Conservation (phyloP, 768 basidiomycete species). For the Pilatotrama ljubarskyi region DNA sequence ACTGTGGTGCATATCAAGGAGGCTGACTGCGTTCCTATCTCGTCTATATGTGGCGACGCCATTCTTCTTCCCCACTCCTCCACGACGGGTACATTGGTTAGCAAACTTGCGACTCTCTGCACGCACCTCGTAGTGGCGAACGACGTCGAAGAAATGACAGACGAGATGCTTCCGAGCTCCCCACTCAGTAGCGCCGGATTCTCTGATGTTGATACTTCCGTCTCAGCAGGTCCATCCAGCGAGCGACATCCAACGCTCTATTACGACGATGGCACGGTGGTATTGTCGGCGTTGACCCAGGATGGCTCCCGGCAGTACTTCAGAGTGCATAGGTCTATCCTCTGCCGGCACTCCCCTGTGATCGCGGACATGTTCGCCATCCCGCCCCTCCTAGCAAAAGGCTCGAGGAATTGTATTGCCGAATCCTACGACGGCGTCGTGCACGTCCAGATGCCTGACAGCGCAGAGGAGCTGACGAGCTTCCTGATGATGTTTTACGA, state of each 20-base stretch:
- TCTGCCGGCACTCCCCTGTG: constrained; percentile 28
- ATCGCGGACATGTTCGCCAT: constrained; percentile 32
- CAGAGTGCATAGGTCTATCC: constrained; percentile 31
- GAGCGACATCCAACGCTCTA: constrained; percentile 32
- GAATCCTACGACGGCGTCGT: constrained; percentile 33
- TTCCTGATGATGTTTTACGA: constrained; percentile 32
- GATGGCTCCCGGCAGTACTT: constrained; percentile 23
- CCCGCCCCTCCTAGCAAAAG: constrained; percentile 21
- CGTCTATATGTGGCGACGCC: too few relatives aligned
- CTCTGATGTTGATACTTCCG: not conserved
- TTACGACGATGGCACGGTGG: constrained; percentile 35
- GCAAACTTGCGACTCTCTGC: too few relatives aligned
- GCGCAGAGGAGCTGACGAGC: constrained; percentile 29
- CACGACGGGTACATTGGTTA: too few relatives aligned
- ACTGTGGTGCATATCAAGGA: not conserved
- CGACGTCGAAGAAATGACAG: not conserved
- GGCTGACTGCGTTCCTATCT: not conserved
- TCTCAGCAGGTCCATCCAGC: not conserved
- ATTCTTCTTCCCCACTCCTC: too few relatives aligned
- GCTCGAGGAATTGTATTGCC: constrained; percentile 9
- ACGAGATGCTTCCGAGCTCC: constrained; percentile 2
- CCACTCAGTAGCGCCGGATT: not conserved
- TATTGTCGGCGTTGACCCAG: constrained; percentile 28
- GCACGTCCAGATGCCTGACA: constrained; percentile 33
- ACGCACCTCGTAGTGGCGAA: not conserved